Percentiles rank a stretch among this genome's conserved stretches.
These are phyloP conservation scores for Agastache rugosa DNA, from an alignment of 257 asterid genomes.

Conservation along the genomic window DNA sequence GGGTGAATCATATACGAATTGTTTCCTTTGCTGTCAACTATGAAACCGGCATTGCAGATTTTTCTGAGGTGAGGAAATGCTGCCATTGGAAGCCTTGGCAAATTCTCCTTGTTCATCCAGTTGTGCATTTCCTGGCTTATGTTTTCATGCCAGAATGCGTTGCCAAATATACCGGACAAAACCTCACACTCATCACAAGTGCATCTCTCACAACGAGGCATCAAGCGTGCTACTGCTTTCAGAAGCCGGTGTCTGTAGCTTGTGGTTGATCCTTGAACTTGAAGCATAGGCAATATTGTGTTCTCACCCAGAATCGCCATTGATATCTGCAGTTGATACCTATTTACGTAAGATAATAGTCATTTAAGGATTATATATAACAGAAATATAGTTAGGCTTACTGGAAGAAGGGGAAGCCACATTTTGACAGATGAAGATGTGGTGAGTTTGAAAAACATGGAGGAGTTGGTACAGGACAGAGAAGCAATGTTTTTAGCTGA, in stretches of 20 bases:
- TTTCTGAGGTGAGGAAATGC: slow-evolving; percentile 63
- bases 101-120: slow-evolving; percentile 49
- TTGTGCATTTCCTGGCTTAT: slow-evolving; percentile 47
- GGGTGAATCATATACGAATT: slow-evolving; percentile 54
- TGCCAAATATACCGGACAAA: slow-evolving; percentile 64
- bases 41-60: slow-evolving; percentile 53
- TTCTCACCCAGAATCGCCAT: slow-evolving; percentile 58
- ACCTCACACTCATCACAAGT: slow-evolving; percentile 59
- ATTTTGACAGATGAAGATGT: slow-evolving; percentile 51
- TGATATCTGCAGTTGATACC: slow-evolving; percentile 42
- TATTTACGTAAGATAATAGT: neutral
- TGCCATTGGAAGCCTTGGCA: slow-evolving; percentile 51
- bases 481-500: slow-evolving; percentile 56
- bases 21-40: slow-evolving; percentile 50
- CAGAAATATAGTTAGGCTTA: slow-evolving; percentile 30
- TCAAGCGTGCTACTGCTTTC: slow-evolving; percentile 48
- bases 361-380: no score
- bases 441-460: slow-evolving; percentile 63
- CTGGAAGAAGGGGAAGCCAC: slow-evolving; percentile 67
- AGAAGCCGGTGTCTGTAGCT: slow-evolving; percentile 46
- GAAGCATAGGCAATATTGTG: slow-evolving; percentile 47
- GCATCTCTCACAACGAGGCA: slow-evolving; percentile 65
- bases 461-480: slow-evolving; percentile 59
- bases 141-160: slow-evolving; percentile 59
- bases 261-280: slow-evolving; percentile 38